Evolutionary conservation across 352 stramenopile species (phyloP).

Genomic region (Phytopythium litorale): DNA sequence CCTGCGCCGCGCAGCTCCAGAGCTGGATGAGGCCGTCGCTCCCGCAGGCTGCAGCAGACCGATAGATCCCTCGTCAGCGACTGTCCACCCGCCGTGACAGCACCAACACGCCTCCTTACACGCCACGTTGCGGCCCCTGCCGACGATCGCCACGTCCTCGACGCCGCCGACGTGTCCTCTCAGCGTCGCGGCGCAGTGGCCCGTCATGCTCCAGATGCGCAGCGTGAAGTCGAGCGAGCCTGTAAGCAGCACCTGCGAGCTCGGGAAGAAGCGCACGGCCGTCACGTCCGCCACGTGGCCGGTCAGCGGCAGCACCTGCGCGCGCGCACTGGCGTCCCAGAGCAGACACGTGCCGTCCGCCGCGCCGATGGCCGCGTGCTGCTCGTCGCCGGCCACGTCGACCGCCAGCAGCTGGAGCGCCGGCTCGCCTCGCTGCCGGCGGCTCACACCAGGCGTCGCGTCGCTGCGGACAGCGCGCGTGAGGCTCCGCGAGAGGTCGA

Average conservation of each 20-base stretch:
- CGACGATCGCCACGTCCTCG: constrained; percentile 57
- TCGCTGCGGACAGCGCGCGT: constrained; percentile 4
- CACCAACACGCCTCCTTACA: constrained; percentile 31
- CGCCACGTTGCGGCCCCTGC: constrained; percentile 61
- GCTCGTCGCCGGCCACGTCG: constrained; percentile 49
- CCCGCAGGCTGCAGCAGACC: constrained; percentile 33
- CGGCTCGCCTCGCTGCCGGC: background rate
- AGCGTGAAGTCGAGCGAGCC: constrained; percentile 72
- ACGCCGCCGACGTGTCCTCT: constrained; percentile 56
- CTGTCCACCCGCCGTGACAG: background rate
- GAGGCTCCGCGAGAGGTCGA: constrained; percentile 19
- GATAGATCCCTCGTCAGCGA: too few relatives aligned
- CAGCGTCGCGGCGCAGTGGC: constrained; percentile 51
- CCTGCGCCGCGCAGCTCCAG: constrained; percentile 57
- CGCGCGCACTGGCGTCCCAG: constrained; percentile 32
- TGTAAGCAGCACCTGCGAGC: constrained; percentile 62
- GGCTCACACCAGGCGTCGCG: constrained; percentile 1
- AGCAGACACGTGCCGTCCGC: constrained; percentile 50
- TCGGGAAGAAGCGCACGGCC: constrained; percentile 58
- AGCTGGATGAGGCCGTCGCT: constrained; percentile 61
- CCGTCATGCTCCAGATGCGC: constrained; percentile 59
- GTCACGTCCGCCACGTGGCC: constrained; percentile 69
- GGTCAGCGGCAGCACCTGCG: constrained; percentile 24
- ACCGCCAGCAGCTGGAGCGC: constrained; percentile 41
- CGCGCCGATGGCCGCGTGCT: constrained; percentile 43